Base-by-base conservation (phyloP, 306 rosid species). In the Casuarina glauca region DNA sequence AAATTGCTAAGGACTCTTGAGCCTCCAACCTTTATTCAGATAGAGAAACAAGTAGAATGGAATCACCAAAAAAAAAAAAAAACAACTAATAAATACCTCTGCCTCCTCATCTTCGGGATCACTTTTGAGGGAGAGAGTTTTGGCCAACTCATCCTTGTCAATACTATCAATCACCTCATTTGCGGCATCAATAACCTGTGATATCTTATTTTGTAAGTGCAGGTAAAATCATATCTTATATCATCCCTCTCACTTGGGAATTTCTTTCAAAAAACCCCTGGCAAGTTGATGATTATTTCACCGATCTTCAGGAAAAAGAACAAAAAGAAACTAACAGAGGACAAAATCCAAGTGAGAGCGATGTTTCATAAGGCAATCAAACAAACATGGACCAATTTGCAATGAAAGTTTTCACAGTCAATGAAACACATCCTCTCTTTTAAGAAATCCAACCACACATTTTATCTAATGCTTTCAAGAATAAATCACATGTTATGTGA, bases 71-170 rank as follows among this genome's bases (percentile, higher is more conserved):
- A 52, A 55, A 48, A 12, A 6, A 63, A 1, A 63, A 54, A 13
- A 48, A 57, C 60, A 19, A 79, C 5, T 44, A 5, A 75, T 32
- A 45, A 78, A 75, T 46, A 95, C 98, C 93, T 95, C 98, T 54
- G 88, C 88, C 46, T 92, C 97, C 72, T 95, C 98, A 54, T 92
- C 97, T 72, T 95, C 98, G 0, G 96, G 89, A 68, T 95, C 97
- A 85, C 77, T 83, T 88, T 85, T 93, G 26, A 91, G 78, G 2
- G 95, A 88, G 79, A 90, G 86, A 78, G 26, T 84, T 74, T 84
- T 90, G 19, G 92, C 89, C 36, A 95, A 79, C 87, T 92, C 97
- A 15, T 95, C 98, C 88, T 36, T 88, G 86, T 93, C 87, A 67
- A 92, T 82, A 77, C 97, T 95, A 74, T 82, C 87, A 79, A 91